Percentiles rank a stretch among this genome's conserved stretches.
phyloP scores from a whole-genome alignment of 257 asterid genomes.

The Echium plantagineum region DNA sequence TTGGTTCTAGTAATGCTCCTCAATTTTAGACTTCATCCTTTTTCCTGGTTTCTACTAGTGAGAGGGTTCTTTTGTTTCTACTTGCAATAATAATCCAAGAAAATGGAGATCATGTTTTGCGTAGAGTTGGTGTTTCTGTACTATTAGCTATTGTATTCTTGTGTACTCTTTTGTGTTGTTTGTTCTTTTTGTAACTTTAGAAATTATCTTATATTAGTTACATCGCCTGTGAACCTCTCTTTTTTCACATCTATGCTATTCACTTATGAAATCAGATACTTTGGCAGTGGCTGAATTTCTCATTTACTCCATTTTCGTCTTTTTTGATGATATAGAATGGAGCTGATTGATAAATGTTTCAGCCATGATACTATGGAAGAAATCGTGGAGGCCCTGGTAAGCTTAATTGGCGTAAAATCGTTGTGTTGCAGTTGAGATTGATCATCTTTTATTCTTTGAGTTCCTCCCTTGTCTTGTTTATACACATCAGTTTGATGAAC shows the following conservation, averaged over 20 bases:
- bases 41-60: no score
- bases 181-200: not conserved
- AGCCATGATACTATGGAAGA: conserved; percentile 78
- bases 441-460: not conserved
- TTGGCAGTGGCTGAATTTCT: not conserved
- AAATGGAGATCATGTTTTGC: no score
- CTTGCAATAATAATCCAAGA: no score
- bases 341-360: conserved; percentile 60
- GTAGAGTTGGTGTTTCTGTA: no score
- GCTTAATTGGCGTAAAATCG: conserved; percentile 10
- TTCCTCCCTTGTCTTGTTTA: not conserved
- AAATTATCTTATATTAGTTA: no score
- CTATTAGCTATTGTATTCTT: no score
- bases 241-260: no score
- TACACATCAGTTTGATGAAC: not conserved
- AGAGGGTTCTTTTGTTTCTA: no score
- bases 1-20: no score
- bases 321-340: conserved; percentile 44
- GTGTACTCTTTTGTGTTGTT: not conserved
- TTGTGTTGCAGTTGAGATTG: not conserved
- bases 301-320: conserved; percentile 6
- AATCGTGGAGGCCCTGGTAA: conserved; percentile 77
- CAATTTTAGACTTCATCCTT: no score
- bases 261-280: no score
- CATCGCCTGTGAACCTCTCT: no score